A percentile compares a stretch with the other conserved stretches of the same genome.
Evolutionary conservation across 257 asterid species (phyloP).

Genomic region (Petrea volubilis): DNA sequence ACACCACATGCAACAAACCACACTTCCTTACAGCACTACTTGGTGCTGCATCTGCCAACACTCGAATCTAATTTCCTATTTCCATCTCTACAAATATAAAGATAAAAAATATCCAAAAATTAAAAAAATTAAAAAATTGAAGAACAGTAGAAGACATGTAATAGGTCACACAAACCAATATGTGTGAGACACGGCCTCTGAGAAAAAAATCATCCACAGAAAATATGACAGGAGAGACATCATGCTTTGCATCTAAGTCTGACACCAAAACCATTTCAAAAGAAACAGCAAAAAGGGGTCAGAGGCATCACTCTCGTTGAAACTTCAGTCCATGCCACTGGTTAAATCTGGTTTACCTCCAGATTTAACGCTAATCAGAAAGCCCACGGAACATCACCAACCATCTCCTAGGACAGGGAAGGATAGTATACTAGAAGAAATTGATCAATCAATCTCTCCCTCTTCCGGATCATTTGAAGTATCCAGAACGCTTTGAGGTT

Average conservation of each 20-base stretch:
- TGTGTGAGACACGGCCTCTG: background rate
- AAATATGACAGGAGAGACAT: background rate
- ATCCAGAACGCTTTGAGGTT: conserved; percentile 32
- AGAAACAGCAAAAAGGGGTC: conserved; percentile 2
- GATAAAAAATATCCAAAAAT: background rate
- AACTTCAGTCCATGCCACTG: conserved; percentile 19
- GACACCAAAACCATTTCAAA: conserved; percentile 20
- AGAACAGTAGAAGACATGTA: background rate
- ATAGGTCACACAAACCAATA: background rate
- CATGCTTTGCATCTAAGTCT: conserved; percentile 8
- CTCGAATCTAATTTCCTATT: background rate
- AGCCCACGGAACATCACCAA: background rate
- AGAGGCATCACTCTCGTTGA: conserved; percentile 3
- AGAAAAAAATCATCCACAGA: background rate
- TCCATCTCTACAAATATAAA: background rate
- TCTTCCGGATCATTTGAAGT: conserved; percentile 47
- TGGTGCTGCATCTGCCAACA: background rate
- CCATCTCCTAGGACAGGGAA: too few species aligned
- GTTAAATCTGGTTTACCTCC: conserved; percentile 16
- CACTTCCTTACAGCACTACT: background rate
- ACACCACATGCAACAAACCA: background rate
- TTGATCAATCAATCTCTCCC: conserved; percentile 47
- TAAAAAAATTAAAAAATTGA: background rate
- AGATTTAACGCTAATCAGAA: background rate
- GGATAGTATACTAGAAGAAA: too few species aligned